A percentile compares a stretch with the other conserved stretches of the same genome.
Evolutionary conservation across 2,329 filamentous ascomycete species (phyloP).

Genomic region (Sclerotinia subarctica): DNA sequence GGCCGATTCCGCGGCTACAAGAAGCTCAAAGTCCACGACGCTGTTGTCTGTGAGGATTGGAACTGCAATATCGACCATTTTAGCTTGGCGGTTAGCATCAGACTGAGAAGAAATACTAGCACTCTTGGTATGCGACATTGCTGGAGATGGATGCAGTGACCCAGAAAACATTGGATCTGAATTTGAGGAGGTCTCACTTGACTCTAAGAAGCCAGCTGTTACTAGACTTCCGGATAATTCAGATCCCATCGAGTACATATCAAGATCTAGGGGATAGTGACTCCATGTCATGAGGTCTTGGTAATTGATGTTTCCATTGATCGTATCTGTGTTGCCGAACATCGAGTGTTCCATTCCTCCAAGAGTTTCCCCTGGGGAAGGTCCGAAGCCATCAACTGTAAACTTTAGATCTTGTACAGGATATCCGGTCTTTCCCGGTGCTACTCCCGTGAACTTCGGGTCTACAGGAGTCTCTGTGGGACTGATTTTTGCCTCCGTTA

Average conservation of each 20-base stretch:
- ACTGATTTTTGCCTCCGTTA: not conserved
- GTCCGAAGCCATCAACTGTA: constrained; percentile 13
- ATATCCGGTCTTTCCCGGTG: constrained; percentile 3
- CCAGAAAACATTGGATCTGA: constrained; percentile 11
- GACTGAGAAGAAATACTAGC: constrained; percentile 20
- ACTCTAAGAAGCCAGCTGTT: constrained; percentile 10
- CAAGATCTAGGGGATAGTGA: constrained; percentile 45
- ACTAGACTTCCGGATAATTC: constrained; percentile 13
- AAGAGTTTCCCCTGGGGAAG: constrained; percentile 12
- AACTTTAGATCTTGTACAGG: constrained; percentile 14
- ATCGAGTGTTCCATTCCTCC: constrained; percentile 12
- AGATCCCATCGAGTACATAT: constrained; percentile 34
- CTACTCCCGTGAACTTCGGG: constrained; percentile 11
- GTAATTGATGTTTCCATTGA: constrained; percentile 40
- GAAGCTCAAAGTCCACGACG: constrained; percentile 47
- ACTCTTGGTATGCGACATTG: constrained; percentile 22
- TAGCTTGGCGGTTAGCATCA: constrained; percentile 9
- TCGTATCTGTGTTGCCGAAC: constrained; percentile 20
- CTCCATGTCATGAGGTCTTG: constrained; percentile 47
- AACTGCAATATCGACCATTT: constrained; percentile 1
- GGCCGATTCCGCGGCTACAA: constrained; percentile 48
- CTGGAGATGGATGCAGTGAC: constrained; percentile 19
- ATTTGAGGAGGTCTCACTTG: constrained; percentile 14
- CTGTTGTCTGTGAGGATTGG: constrained; percentile 37
- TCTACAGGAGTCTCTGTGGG: not conserved